phyloP scores from a whole-genome alignment of 805 yeast species.

The Dipodascopsis tothii region DNA sequence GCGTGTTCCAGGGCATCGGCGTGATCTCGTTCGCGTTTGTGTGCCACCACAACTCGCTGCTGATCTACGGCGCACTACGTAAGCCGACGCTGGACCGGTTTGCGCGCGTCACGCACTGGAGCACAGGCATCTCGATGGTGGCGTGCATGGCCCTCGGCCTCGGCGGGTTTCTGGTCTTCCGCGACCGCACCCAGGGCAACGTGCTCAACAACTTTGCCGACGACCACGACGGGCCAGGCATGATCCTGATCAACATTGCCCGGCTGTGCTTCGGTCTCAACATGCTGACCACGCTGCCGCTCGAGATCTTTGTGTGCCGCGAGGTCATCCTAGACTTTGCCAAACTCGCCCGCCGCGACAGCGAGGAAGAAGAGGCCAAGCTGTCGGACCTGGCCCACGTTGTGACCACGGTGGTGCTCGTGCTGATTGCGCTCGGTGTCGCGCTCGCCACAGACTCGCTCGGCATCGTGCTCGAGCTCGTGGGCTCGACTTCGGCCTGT shows the following conservation, averaged over 20 bases:
- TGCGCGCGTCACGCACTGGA: slow-evolving; percentile 69
- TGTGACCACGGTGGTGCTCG: slow-evolving; percentile 56
- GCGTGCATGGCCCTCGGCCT: slow-evolving; percentile 73
- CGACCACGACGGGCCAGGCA: slow-evolving; percentile 38
- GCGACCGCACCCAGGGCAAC: slow-evolving; percentile 75
- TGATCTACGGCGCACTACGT: slow-evolving; percentile 76
- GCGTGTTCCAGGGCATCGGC: slow-evolving; percentile 82
- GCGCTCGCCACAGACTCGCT: slow-evolving; percentile 73
- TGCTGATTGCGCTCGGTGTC: slow-evolving; percentile 63
- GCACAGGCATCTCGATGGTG: slow-evolving; percentile 71
- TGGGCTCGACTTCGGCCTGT: slow-evolving; percentile 90
- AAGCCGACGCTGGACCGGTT: slow-evolving; percentile 72
- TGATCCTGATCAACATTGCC: slow-evolving; percentile 72
- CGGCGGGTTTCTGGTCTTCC: slow-evolving; percentile 69
- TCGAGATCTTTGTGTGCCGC: slow-evolving; percentile 83
- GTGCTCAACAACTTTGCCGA: slow-evolving; percentile 78
- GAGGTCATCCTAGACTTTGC: slow-evolving; percentile 70
- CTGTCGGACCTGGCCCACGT: slow-evolving; percentile 38
- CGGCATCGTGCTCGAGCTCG: slow-evolving; percentile 81
- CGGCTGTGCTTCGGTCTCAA: slow-evolving; percentile 85
- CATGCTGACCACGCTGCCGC: slow-evolving; percentile 86
- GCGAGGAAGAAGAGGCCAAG: slow-evolving; percentile 1
- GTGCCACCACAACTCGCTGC: slow-evolving; percentile 89
- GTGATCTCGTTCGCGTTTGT: slow-evolving; percentile 92
- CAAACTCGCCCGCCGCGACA: slow-evolving; percentile 30